Percentiles rank a stretch among this genome's conserved stretches.
Conservation (phyloP, 2,329 filamentous ascomycete genomes). For the Botrytis paeoniae region DNA sequence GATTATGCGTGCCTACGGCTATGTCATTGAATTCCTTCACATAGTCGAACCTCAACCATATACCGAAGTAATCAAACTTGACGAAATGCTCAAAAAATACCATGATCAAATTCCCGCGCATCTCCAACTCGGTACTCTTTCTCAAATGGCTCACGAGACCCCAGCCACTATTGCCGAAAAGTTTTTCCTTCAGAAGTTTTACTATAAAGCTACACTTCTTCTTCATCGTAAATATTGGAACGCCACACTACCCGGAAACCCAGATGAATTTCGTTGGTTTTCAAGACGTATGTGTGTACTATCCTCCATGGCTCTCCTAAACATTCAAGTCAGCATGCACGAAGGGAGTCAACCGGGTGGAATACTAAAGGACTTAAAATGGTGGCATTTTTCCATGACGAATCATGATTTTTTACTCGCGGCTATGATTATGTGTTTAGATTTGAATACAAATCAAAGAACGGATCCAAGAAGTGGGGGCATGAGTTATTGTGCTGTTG, state of each 20-base stretch:
- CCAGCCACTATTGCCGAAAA: conserved; percentile 49
- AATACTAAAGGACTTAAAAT: conserved; percentile 50
- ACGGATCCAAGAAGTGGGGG: not conserved
- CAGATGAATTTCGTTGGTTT: conserved; percentile 46
- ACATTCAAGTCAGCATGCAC: conserved; percentile 49
- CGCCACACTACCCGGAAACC: conserved; percentile 39
- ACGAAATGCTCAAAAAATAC: conserved; percentile 45
- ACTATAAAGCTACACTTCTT: conserved; percentile 54
- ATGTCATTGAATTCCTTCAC: conserved; percentile 51
- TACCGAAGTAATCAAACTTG: conserved; percentile 49
- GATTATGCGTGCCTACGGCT: conserved; percentile 49
- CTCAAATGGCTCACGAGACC: conserved; percentile 48
- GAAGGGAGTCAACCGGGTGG: conserved; percentile 52
- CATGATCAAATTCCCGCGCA: conserved; percentile 48
- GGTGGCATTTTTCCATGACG: conserved; percentile 56
- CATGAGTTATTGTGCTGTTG: conserved; percentile 24
- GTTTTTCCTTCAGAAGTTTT: conserved; percentile 51
- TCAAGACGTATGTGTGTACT: conserved; percentile 51
- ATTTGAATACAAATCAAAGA: conserved; percentile 28
- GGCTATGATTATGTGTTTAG: conserved; percentile 57
- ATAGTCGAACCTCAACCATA: conserved; percentile 49
- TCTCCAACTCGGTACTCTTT: conserved; percentile 48
- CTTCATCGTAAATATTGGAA: conserved; percentile 55
- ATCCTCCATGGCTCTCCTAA: conserved; percentile 47
- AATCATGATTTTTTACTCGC: conserved; percentile 61